Evolutionary conservation across 768 basidiomycete species (phyloP), one percentile per base, ranked within the genome.

Genomic region (Hemileccinum rubropunctum): DNA sequence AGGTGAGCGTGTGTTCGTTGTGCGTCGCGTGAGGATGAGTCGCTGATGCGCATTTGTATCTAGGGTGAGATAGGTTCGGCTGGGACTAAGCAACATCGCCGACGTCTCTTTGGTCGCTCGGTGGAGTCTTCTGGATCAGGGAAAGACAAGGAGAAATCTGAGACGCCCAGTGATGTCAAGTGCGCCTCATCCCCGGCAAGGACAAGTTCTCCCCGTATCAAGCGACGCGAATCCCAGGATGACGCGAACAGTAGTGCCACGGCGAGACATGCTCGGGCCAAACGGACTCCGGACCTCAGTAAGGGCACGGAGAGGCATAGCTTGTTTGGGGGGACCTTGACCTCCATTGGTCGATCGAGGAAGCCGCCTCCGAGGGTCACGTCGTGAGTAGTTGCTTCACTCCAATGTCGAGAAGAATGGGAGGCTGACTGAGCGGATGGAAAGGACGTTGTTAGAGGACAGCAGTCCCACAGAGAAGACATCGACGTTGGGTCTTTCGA

Each of bases 311-410:
- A 88, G 36, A 73, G 89, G n/a, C 66, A 89, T 52, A 93, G 91
- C 60, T 83, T 95, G 59, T 95, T 97, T 61, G 89, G 88, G 13
- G 77, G 75, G 17, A 67, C 81, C 3, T 82, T 91, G 11, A 78
- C 81, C 1, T 72, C 83, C 6, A 61, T 89, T 47, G 80, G 83
- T 26, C 86, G 85, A 65, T 71, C 73, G 35, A 72, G 93, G 56
- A 95, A 97, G 64, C 93, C 93, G 1, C 77, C 91, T 0, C 91
- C 91, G 15, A 80, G 80, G 66, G 83, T 83, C 56, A 79, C 83
- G 20, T 59, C 72, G 86, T 86, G 62, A 59, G 84, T 75, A 39
- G 44, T 56, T 46, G 5, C 7, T 32, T 26, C 4, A 13, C 23
- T 47, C 26, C 28, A 21, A 45, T 42, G 13, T 49, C 32, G 50